Conservation (phyloP, 768 basidiomycete species). For the Coprinopsis sp. region DNA sequence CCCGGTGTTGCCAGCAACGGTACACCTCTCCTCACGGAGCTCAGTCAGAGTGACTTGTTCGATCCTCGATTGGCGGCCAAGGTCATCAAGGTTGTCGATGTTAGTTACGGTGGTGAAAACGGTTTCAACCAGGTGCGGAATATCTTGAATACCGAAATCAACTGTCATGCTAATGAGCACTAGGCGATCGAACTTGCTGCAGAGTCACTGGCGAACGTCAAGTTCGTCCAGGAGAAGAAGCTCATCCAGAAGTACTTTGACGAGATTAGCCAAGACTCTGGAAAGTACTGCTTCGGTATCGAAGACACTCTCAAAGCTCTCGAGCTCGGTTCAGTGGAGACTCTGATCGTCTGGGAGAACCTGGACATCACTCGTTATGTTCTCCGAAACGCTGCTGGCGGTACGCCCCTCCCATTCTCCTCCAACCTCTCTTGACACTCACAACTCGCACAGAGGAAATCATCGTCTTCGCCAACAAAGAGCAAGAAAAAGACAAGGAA, state of each 20-base stretch:
- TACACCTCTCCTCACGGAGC: conserved; percentile 51
- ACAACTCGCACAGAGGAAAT: conserved; percentile 92
- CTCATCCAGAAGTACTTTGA: conserved; percentile 98
- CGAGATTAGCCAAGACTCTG: conserved; percentile 97
- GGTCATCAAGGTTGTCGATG: conserved; percentile 97
- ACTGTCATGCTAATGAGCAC: conserved; percentile 2
- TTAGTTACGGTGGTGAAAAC: conserved; percentile 97
- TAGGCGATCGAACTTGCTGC: conserved; percentile 96
- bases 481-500: conserved; percentile 89
- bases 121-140: conserved; percentile 94
- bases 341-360: conserved; percentile 98
- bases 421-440: too few relatives aligned
- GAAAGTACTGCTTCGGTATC: conserved; percentile 95
- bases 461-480: conserved; percentile 71
- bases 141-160: not conserved
- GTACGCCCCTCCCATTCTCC: conserved; percentile 41
- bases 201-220: conserved; percentile 95
- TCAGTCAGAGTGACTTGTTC: conserved; percentile 95
- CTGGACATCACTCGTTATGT: conserved; percentile 85
- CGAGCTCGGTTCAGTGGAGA: conserved; percentile 95
- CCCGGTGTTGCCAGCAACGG: conserved; percentile 12
- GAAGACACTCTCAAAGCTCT: conserved; percentile 95
- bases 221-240: conserved; percentile 98
- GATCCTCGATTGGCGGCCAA: conserved; percentile 84
- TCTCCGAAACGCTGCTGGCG: conserved; percentile 88